Base-by-base conservation (phyloP, 768 basidiomycete genomes). In the Macrolepiota albuminosa region DNA sequence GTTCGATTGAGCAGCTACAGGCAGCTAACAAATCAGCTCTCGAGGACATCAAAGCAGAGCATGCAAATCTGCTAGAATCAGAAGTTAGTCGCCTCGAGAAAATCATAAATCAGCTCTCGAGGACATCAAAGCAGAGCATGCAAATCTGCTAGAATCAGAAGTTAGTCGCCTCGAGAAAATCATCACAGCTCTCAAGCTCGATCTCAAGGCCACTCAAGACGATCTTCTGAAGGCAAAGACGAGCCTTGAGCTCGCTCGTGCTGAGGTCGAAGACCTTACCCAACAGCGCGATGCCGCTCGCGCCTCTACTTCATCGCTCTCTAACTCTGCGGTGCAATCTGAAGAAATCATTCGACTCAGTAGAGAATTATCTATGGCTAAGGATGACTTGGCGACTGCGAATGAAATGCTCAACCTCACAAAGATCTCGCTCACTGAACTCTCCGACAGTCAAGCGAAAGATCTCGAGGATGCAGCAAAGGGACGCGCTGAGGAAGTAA, bases 191-290 rank as follows among this genome's bases (percentile, higher is more conserved):
- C 76, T 87, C 62, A 83, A 75, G 58, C 74, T 93, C 34, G 90
- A 93, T 64, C 81, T 94, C 46, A 91, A 88, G 67, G 93, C 91
- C 14, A 91, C 93, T 0, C 84, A 87, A 67, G 91, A 94, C 62
- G 91, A 93, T 69, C 84, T 95, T 39, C 68, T 78, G 3, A 93
- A 92, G 76, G 80, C 88, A 6, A 93, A 94, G 70, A 68, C 81
- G 1, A 73, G 82, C 29, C 67, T 86, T 8, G 80, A 85, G 21
- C 61, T 80, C 6, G 75, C 83, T 34, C 78, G 78, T 33, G 68
- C 76, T 3, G 88, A 92, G 63, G 71, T 84, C 6, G 82, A 83
- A 58, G 76, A 62, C 18, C 72, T 91, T 42, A 83, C 79, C 50
- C 71, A 78, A 21, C 88, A 93, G 68, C 79, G 88, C 21, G 88